Conservation (phyloP, 2,329 filamentous ascomycete genomes). For the Colletotrichum gigasporum region DNA sequence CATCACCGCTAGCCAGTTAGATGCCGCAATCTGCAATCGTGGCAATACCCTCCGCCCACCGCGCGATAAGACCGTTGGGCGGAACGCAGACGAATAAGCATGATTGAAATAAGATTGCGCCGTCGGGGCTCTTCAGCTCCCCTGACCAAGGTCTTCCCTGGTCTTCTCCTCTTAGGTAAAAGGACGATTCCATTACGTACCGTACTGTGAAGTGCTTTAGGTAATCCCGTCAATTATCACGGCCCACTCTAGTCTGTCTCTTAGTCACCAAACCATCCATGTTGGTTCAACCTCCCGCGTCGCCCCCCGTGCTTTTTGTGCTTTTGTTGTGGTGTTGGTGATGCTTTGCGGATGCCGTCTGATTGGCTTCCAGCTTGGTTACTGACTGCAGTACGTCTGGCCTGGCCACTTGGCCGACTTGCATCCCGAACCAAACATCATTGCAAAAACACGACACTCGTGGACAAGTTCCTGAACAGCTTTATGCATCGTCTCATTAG, state of each 20-base stretch:
- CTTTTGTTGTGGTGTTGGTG: neutral
- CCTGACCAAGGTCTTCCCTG: conserved; percentile 14
- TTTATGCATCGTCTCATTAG: conserved; percentile 13
- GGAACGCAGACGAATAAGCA: conserved; percentile 17
- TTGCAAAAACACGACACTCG: neutral
- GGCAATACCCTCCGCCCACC: neutral
- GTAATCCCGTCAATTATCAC: conserved; percentile 4
- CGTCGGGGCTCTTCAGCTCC: neutral
- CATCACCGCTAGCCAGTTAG: neutral
- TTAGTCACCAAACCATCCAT: too few species aligned
- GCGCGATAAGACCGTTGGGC: conserved; percentile 15
- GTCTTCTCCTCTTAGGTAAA: neutral
- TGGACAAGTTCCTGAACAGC: neutral
- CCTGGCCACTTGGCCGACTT: neutral
- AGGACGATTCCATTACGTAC: conserved; percentile 12
- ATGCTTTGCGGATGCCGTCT: neutral
- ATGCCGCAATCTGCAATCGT: neutral
- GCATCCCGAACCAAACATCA: neutral
- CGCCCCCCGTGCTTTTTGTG: neutral
- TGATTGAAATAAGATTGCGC: conserved; percentile 27
- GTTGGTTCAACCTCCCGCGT: neutral
- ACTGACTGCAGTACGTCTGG: too few species aligned
- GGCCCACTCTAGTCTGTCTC: too few species aligned
- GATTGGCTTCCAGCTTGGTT: too few species aligned
- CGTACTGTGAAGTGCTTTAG: conserved; percentile 3